Base-by-base conservation (phyloP, 2,329 filamentous ascomycete species). In the Macroventuria anomochaeta region DNA sequence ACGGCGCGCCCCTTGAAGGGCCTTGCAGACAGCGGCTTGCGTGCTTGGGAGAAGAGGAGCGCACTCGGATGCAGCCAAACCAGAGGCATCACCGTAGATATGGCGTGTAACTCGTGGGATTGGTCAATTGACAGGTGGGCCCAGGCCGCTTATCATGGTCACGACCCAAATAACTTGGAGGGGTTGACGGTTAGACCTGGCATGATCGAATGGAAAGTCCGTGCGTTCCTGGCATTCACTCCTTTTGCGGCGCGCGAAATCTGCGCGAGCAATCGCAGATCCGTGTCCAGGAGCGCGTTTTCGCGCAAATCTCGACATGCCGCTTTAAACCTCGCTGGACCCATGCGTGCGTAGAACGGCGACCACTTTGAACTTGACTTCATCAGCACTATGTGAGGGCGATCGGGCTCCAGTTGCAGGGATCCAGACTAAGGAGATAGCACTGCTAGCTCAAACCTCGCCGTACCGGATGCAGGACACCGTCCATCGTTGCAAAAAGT, bases 21-120 rank as follows among this genome's bases (percentile, higher is more conserved):
- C 56, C 53, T 59, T 62, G 62, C 65, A 44, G 51, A 44, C 43
- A 57, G 44, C 60, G 55, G 39, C 55, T 66, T 65, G 61, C 60
- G 63, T 63, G 62, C 60, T 60, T 42, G 38, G 48, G 46, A 44
- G 39, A 37, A 40, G 44, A 56, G 44, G 54, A 58, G 61, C 58
- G 61, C 54, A 51, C 55, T 56, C 51, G 39, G 51, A 54, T 49
- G 51, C 51, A 54, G 46, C 51, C 51, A 54, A 26, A 49, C 46
- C 33, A 49, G 37, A 44, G 51, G 36, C 51, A 49, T 54, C 33
- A 54, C 51, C 38, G 29, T 39, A 28, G 34, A 48, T 28, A 38
- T 53, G 43, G 42, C 37, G 15, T 47, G n/a, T 41, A 29, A 12
- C 39, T 38, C 33, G 18, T 46, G 18, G 53, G 47, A 48, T 53